Base-by-base conservation (phyloP, 768 basidiomycete species). In the Psilocybe cubensis region DNA sequence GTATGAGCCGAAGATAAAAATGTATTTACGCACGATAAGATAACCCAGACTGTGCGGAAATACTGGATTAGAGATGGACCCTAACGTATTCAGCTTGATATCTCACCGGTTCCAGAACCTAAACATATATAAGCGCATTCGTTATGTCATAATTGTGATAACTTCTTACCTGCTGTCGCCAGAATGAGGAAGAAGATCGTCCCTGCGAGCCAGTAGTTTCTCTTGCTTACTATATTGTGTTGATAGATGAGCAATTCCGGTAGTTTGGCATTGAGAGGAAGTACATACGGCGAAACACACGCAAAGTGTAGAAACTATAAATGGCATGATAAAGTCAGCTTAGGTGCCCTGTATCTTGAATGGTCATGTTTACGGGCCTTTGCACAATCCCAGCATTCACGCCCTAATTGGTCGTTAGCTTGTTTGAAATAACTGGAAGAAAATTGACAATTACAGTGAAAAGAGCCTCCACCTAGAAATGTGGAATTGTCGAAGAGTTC, bases 361-460 rank as follows among this genome's bases (percentile, higher is more conserved):
- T 17, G 1, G 17, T 14, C n/a, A 5, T 31, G 23, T 28, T 6
- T 27, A 68, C 74, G 33, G 28, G 79, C 81, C 72, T 75, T 69
- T 86, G 85, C 5, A 85, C 84, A 20, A 83, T 66, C 40, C 76
- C 69, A 4, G 77, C 80, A 11, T 80, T 83, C 18, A 83, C 61
- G 3, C 79, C 83, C 79, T 84, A n/a, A n/a, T n/a, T n/a, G n/a
- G 66, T 31, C 58, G 60, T 9, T 53, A 54, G 5, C 20, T 31
- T n/a, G 10, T 28, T 42, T 21, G 17, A 3, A 54, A 23, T 2
- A 9, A 31, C 14, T 20, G 12, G 11, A 4, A 35, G 38, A 28
- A 24, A 49, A 24, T 20, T 11, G 6, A 24, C 18, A 65, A 74
- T 7, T 62, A 82, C 81, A 29, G 77, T 79, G 35, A 79, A 78